A percentile compares a stretch with the other conserved stretches of the same genome.
Conservation (phyloP, 805 yeast genomes). For the Kuraishia piskuri region DNA sequence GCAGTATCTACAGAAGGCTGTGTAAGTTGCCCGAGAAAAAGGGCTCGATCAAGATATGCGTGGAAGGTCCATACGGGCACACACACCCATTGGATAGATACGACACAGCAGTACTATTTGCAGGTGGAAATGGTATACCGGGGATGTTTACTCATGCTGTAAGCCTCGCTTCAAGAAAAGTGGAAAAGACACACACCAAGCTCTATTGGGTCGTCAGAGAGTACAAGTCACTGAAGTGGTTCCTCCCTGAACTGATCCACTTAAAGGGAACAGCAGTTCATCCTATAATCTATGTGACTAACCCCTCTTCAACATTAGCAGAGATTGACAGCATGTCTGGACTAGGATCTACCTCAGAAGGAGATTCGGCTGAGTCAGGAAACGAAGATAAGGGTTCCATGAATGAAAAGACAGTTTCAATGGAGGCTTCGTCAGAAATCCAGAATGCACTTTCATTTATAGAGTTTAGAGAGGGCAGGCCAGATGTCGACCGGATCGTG, state of each 20-base stretch:
- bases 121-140: conserved; percentile 75
- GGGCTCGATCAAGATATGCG: conserved; percentile 23
- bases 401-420: conserved; percentile 14
- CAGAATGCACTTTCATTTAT: conserved; percentile 23
- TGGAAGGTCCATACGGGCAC: conserved; percentile 71
- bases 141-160: conserved; percentile 36
- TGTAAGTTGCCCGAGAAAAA: conserved; percentile 17
- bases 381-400: conserved; percentile 5
- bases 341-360: background rate
- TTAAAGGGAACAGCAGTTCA: conserved; percentile 23
- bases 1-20: conserved; percentile 25
- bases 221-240: conserved; percentile 41
- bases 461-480: conserved; percentile 37
- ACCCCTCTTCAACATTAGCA: conserved; percentile 5
- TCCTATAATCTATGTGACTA: conserved; percentile 22
- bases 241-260: conserved; percentile 30
- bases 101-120: conserved; percentile 47
- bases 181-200: conserved; percentile 25
- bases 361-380: background rate
- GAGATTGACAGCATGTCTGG: background rate
- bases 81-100: conserved; percentile 38
- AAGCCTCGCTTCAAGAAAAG: conserved; percentile 17
- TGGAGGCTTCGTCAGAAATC: conserved; percentile 21
- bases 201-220: conserved; percentile 61
- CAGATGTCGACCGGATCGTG: conserved; percentile 26